phyloP scores from a whole-genome alignment of 257 asterid genomes.

The Parsonsia alboflavescens region DNA sequence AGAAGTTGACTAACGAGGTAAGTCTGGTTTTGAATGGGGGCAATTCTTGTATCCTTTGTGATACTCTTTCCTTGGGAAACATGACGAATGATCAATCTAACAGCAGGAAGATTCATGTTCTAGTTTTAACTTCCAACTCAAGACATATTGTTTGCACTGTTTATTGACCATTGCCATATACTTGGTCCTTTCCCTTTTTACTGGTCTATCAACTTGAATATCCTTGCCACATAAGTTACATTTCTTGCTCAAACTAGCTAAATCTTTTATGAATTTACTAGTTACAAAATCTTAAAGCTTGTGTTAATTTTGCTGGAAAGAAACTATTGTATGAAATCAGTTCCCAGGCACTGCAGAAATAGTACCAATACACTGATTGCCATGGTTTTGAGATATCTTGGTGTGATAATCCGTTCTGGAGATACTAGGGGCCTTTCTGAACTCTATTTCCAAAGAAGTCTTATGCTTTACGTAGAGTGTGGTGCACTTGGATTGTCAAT shows the following conservation, averaged over 20 bases:
- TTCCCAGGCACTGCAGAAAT: background rate
- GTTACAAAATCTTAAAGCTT: background rate
- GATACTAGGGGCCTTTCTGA: background rate
- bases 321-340: background rate
- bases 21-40: slow-evolving; percentile 13
- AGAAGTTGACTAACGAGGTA: slow-evolving; percentile 53
- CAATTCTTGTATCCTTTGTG: background rate
- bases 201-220: background rate
- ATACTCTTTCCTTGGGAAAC: background rate
- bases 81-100: background rate
- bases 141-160: background rate
- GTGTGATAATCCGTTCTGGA: background rate
- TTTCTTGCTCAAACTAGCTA: background rate
- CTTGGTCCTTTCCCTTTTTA: background rate
- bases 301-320: background rate
- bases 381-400: background rate
- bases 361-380: background rate
- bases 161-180: background rate
- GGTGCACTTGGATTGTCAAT: background rate
- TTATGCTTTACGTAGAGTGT: background rate
- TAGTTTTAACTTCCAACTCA: background rate
- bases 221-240: background rate
- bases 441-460: background rate
- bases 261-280: background rate
- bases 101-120: background rate